Evolutionary conservation across 305 asterid species (phyloP), one percentile per base, ranked within the genome.

Genomic region (Fraxinus baroniana): DNA sequence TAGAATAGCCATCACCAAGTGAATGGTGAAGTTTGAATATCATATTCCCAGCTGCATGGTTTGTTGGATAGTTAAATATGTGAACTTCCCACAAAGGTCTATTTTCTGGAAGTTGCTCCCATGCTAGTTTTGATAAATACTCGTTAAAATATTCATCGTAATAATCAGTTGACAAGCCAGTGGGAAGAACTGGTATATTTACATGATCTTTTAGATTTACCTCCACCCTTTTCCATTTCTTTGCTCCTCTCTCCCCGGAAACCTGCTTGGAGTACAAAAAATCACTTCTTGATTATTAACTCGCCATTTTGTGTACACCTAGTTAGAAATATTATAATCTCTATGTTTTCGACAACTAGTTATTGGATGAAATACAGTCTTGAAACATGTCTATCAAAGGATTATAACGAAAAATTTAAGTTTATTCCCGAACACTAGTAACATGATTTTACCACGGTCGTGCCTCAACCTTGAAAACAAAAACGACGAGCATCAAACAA

Each of bases 1-100:
- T 44, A n/a, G 98, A 94, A 86, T 87, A 94, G 12, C 98, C 97
- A 77, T 94, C 95, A 8, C 98, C 98, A 12, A 94, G 80, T 0
- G 95, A 89, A 79, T 94, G 97, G 49, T 92, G 97, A 77, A 94
- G 89, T 87, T 92, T 94, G 87, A 94, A 94, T 4, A 91, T 74
- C 0, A 90, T 0, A 33, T 77, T 87, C 0, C 91, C 91, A 1
- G 92, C 89, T 13, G 97, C 89, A 41, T 82, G 81, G 7, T 35
- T 88, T 0, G 95, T 92, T 0, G 97, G 98, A 82, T 91, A 94
- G 62, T 91, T 91, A 30, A 94, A 13, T 3, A 90, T 72, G 90
- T 92, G 98, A 26, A 91, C 74, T 70, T 94, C 97, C 98, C 98
- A 92, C 1, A 92, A 39, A 2, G 97, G 97, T 1, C 86, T 86